Evolutionary conservation across 1,284 basidiomycete species (phyloP).

Genomic region (Xanthoconium separans): DNA sequence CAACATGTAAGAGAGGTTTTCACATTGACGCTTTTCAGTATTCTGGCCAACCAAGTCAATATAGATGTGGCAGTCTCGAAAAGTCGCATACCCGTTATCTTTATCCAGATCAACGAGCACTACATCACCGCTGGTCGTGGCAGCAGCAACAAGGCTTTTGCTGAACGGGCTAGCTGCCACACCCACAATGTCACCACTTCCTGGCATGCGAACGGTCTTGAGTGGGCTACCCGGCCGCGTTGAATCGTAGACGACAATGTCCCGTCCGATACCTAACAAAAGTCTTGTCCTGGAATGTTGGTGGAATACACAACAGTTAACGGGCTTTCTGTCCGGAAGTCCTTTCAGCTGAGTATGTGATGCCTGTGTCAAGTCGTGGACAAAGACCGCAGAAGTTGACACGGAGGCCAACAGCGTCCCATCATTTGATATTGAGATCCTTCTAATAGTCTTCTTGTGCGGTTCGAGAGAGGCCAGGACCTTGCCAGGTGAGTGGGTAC

Average conservation of each 20-base stretch:
- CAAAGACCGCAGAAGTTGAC: slow-evolving; percentile 49
- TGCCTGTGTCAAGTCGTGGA: slow-evolving; percentile 51
- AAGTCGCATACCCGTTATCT: slow-evolving; percentile 57
- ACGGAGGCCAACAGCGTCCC: slow-evolving; percentile 55
- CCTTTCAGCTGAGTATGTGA: slow-evolving; percentile 55
- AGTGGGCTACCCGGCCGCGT: slow-evolving; percentile 53
- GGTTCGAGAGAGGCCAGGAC: slow-evolving; percentile 57
- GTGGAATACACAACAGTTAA: slow-evolving; percentile 57
- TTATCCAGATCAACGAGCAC: slow-evolving; percentile 69
- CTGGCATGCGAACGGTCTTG: slow-evolving; percentile 50
- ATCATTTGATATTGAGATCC: slow-evolving; percentile 59
- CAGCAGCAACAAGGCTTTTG: slow-evolving; percentile 62
- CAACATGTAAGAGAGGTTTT: slow-evolving; percentile 54
- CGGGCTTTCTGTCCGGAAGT: slow-evolving; percentile 37
- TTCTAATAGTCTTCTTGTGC: slow-evolving; percentile 53
- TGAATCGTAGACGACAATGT: slow-evolving; percentile 61
- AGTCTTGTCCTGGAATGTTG: slow-evolving; percentile 56
- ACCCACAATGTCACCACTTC: slow-evolving; percentile 46
- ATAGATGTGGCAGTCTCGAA: background rate
- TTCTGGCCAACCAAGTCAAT: slow-evolving; percentile 35
- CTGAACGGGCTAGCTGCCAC: slow-evolving; percentile 70
- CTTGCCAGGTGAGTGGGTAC: slow-evolving; percentile 43
- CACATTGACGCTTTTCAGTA: slow-evolving; percentile 54
- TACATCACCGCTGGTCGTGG: slow-evolving; percentile 52
- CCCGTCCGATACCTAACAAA: slow-evolving; percentile 51